Percentiles rank a stretch among this genome's conserved stretches.
These are phyloP conservation scores for Mycena vitilis DNA, from an alignment of 768 basidiomycete genomes.

Conservation along the genomic window DNA sequence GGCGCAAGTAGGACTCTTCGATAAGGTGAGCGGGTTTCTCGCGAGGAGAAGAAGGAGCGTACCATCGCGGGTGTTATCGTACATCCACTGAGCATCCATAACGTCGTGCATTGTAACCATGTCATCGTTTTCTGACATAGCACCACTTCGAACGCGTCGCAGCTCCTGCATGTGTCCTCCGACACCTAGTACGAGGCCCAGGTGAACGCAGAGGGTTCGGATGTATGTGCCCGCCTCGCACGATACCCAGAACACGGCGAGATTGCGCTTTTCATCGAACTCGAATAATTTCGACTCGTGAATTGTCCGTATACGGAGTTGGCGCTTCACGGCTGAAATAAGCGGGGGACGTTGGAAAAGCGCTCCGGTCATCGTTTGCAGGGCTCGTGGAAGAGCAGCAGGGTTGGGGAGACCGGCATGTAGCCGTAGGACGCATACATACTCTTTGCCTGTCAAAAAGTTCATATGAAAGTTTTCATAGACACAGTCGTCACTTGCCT, in stretches of 20 bases:
- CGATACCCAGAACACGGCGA: slow-evolving; percentile 98
- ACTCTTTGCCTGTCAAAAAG: slow-evolving; percentile 86
- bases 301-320: slow-evolving; percentile 96
- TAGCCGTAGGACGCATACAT: slow-evolving; percentile 94
- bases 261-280: slow-evolving; percentile 96
- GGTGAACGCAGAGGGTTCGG: slow-evolving; percentile 96
- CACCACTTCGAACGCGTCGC: slow-evolving; percentile 92
- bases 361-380: slow-evolving; percentile 97
- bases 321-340: slow-evolving; percentile 98
- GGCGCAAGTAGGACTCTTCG: slow-evolving; percentile 93
- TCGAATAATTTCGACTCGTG: slow-evolving; percentile 96
- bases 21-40: slow-evolving; percentile 8
- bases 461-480: slow-evolving; percentile 1
- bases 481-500: slow-evolving; percentile 61
- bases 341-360: slow-evolving; percentile 99
- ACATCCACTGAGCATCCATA: slow-evolving; percentile 97
- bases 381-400: slow-evolving; percentile 88
- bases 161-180: slow-evolving; percentile 99
- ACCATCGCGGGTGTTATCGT: slow-evolving; percentile 98
- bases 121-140: slow-evolving; percentile 97
- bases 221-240: slow-evolving; percentile 99
- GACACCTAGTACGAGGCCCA: slow-evolving; percentile 93
- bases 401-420: slow-evolving; percentile 87
- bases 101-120: slow-evolving; percentile 99
- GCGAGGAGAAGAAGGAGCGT: slow-evolving; percentile 36